Conservation (phyloP, 331 rosid species). For the Ulmus americana region DNA sequence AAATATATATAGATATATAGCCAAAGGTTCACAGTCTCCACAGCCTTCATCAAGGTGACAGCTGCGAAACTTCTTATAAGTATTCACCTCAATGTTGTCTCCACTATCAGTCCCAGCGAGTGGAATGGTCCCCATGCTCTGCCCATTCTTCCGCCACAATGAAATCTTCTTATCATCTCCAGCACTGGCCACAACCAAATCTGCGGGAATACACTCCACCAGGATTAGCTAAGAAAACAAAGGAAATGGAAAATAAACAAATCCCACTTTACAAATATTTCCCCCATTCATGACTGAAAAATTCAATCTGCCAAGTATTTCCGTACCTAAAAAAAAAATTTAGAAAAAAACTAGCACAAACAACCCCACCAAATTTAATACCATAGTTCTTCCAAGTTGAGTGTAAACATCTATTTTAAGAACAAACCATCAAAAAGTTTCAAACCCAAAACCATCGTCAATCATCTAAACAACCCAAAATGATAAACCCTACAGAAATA, state of each 20-base stretch:
- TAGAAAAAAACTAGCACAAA: background rate
- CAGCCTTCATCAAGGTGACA: background rate
- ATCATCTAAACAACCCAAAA: background rate
- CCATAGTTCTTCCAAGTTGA: background rate
- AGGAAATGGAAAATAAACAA: background rate
- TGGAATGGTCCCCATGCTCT: conserved; percentile 93
- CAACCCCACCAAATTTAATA: background rate
- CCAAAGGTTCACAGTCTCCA: too few relatives aligned
- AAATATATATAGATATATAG: too few relatives aligned
- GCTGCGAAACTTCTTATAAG: background rate
- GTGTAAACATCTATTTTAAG: background rate
- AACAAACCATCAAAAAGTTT: background rate
- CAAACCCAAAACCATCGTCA: conserved; percentile 5
- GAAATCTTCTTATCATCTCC: conserved; percentile 96
- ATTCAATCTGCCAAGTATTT: background rate
- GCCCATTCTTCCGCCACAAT: conserved; percentile 82
- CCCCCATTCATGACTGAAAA: too few relatives aligned
- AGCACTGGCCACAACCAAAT: conserved; percentile 95
- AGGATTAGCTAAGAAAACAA: conserved; percentile 2
- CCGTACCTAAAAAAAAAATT: background rate
- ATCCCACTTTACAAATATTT: background rate
- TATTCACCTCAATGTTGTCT: conserved; percentile 65
- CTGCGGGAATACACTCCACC: conserved; percentile 35
- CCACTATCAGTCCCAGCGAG: conserved; percentile 69
- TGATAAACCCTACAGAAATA: background rate